Conservation (phyloP, 352 stramenopile species). For the Globisporangium echinulatum region DNA sequence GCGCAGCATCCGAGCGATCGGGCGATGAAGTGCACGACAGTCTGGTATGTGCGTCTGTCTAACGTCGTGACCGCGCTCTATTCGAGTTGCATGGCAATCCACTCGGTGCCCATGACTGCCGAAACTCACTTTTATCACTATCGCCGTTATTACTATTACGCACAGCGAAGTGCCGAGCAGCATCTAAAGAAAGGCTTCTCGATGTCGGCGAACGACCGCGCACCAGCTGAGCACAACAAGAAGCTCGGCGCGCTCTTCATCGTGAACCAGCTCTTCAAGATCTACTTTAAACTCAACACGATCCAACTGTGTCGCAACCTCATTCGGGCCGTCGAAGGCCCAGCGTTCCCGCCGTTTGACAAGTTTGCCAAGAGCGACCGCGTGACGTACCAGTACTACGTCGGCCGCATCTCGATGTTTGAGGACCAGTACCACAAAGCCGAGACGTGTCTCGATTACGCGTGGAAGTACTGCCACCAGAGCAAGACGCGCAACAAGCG, state of each 20-base stretch:
- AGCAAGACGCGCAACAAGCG: constrained; percentile 86
- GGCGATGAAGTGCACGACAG: constrained; percentile 76
- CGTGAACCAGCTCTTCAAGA: constrained; percentile 95
- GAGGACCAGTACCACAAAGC: constrained; percentile 95
- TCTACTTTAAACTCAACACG: constrained; percentile 95
- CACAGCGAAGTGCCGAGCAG: constrained; percentile 68
- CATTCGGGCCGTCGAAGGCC: constrained; percentile 77
- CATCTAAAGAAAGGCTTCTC: constrained; percentile 85
- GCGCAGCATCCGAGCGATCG: constrained; percentile 47
- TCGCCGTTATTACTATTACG: background rate
- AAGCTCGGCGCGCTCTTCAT: constrained; percentile 87
- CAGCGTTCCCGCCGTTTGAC: constrained; percentile 74
- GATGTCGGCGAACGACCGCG: constrained; percentile 81
- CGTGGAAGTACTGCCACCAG: constrained; percentile 89
- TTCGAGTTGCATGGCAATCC: no score
- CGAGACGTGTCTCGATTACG: constrained; percentile 91
- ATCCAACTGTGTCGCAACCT: constrained; percentile 95
- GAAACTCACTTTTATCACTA: background rate
- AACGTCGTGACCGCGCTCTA: no score
- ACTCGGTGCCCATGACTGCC: background rate
- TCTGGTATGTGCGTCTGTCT: constrained; percentile 19
- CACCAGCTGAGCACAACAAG: constrained; percentile 74
- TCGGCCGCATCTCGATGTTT: constrained; percentile 95
- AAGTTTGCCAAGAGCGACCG: constrained; percentile 83
- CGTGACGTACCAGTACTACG: constrained; percentile 95